These are phyloP conservation scores for Ichthyophthirius multifiliis DNA, from an alignment of 169 alveolate genomes.

Conservation along the genomic window DNA sequence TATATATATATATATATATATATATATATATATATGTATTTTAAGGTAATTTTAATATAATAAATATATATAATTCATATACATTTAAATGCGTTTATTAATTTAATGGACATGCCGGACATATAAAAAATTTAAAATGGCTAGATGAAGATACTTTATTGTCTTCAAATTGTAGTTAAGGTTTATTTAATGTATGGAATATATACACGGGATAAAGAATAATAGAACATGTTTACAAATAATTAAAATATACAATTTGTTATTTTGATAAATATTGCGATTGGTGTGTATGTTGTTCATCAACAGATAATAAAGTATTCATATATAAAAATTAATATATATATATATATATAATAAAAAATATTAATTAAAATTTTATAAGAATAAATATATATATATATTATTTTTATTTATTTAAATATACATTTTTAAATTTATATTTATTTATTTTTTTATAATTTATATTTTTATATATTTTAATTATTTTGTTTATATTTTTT, in stretches of 20 bases:
- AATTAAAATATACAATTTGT: neutral
- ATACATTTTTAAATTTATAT: too few species aligned
- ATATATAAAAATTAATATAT: too few species aligned
- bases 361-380: too few species aligned
- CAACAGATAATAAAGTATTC: conserved; percentile 19
- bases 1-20: too few species aligned
- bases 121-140: neutral
- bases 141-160: neutral
- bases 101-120: neutral
- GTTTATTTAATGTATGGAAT: neutral
- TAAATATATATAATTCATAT: neutral
- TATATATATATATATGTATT: too few species aligned
- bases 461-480: too few species aligned
- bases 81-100: neutral
- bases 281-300: conserved; percentile 17
- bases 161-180: neutral
- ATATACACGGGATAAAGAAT: neutral
- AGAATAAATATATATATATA: too few species aligned
- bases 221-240: conserved; percentile 29
- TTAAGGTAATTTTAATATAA: neutral
- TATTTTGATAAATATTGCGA: conserved; percentile 30
- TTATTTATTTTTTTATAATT: too few species aligned
- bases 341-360: too few species aligned
- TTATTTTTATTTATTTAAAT: too few species aligned
- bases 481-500: too few species aligned